Evolutionary conservation across 31 red algal species (phyloP).

Genomic region (Bonnemaisonia californica): DNA sequence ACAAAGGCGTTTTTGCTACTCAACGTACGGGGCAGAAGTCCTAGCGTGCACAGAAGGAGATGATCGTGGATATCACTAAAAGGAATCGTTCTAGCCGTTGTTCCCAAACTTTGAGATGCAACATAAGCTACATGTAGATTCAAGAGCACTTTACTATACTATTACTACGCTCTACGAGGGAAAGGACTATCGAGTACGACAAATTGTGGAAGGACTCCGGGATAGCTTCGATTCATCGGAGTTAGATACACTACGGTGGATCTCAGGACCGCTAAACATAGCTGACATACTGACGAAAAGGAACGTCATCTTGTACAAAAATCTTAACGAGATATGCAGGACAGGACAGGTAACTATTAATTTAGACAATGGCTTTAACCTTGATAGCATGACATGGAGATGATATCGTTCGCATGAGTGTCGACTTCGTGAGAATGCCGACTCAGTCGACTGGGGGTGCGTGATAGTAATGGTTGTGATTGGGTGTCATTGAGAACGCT

Average conservation of each 20-base stretch:
- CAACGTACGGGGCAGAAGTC: too few relatives aligned
- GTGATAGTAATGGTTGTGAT: too few relatives aligned
- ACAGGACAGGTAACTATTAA: neutral
- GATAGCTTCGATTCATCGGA: constrained; percentile 12
- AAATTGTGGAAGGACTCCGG: constrained; percentile 9
- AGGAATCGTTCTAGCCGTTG: neutral
- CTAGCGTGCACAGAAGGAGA: too few relatives aligned
- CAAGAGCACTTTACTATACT: constrained; percentile 1
- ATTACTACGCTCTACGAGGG: constrained; percentile 19
- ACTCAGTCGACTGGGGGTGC: too few relatives aligned
- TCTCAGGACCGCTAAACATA: neutral
- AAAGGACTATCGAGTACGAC: constrained; percentile 1
- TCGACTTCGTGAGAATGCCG: too few relatives aligned
- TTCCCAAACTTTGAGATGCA: neutral
- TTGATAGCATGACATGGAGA: constrained; percentile 8
- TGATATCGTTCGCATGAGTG: neutral
- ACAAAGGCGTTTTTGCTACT: too few relatives aligned
- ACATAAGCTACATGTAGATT: constrained; percentile 13
- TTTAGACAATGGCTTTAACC: neutral
- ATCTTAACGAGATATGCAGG: neutral
- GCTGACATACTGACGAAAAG: constrained; percentile 28
- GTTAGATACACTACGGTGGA: constrained; percentile 6
- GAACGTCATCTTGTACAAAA: neutral
- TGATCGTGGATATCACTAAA: neutral
- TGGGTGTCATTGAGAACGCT: too few relatives aligned